These are phyloP conservation scores for Pichia gijzeniarum DNA, from an alignment of 805 yeast species.

Conservation along the genomic window DNA sequence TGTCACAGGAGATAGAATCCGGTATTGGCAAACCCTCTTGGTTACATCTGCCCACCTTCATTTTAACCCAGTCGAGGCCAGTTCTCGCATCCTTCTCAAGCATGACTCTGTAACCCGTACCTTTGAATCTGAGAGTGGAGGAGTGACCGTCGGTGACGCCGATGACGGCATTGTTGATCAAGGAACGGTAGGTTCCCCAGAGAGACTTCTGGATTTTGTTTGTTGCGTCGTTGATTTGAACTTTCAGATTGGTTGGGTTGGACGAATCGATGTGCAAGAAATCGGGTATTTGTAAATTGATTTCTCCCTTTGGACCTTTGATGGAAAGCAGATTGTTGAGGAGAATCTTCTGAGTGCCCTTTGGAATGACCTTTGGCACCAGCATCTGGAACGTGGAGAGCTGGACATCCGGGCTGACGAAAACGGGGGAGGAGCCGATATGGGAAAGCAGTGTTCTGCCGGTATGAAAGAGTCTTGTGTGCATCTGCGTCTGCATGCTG, in stretches of 20 bases:
- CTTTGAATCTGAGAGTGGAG: constrained; percentile 80
- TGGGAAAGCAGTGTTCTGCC: constrained; percentile 41
- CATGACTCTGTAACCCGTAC: constrained; percentile 93
- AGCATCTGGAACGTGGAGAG: constrained; percentile 42
- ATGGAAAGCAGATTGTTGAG: constrained; percentile 56
- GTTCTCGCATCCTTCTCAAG: constrained; percentile 46
- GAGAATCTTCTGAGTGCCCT: constrained; percentile 54
- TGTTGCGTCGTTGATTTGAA: constrained; percentile 48
- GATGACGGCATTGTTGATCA: constrained; percentile 65
- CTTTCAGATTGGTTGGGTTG: constrained; percentile 8
- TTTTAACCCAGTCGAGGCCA: constrained; percentile 52
- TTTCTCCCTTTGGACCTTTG: constrained; percentile 71
- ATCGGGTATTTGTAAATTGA: constrained; percentile 62
- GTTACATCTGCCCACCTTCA: constrained; percentile 85
- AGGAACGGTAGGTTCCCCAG: constrained; percentile 92
- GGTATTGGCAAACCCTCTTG: constrained; percentile 76
- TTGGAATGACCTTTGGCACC: constrained; percentile 53
- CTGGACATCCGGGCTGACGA: constrained; percentile 55
- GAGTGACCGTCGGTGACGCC: constrained; percentile 95
- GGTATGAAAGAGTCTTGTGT: constrained; percentile 34
- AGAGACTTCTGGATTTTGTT: constrained; percentile 70
- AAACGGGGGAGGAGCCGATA: constrained; percentile 76
- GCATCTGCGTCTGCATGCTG: constrained; percentile 9
- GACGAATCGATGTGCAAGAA: constrained; percentile 48
- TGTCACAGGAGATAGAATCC: constrained; percentile 59